Base-by-base conservation (phyloP, 1,139 yeast genomes). In the Kluyveromyces sp. region DNA sequence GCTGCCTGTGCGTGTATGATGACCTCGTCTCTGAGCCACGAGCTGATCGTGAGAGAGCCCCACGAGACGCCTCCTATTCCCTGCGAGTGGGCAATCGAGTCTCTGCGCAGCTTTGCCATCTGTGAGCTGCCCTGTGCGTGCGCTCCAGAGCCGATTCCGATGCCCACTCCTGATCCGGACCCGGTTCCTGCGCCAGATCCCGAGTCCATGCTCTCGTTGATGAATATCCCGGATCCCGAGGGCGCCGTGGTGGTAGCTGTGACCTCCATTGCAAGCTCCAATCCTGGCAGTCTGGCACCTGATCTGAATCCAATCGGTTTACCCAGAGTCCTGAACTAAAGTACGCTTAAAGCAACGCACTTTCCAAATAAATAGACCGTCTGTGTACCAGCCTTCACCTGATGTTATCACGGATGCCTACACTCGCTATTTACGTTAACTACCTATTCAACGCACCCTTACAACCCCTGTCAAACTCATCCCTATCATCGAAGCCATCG, bases 61-160 rank as follows among this genome's bases (percentile, higher is more conserved):
- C 96, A 92, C n/a, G 95, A 83, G 32, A 92, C 85, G 42, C 97
- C 97, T 35, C 97, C 97, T 80, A 89, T 85, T 8, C 97, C 97
- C 63, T 87, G 96, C 2, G 95, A 83, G 64, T 89, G 97, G 19
- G 96, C 96, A 47, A 92, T 80, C 48, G 89, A 80, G 56, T 89
- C 97, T 49, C 97, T 73, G 56, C 95, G 76, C 49, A 80, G 72
- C 46, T 68, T 64, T 13, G 69, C 76, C 55, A 74, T 77, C 39
- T 42, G 45, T 11, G 26, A 6, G 26, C 26, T 22, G 16, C 36
- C 64, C 63, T 65, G 28, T 15, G 36, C 39, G 44, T 51, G 35
- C 43, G 29, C 9, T 37, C 44, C 22, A 22, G 42, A 18, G 26
- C 26, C 26, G 26, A 9, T 9, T 9, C 26, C 26, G 9, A 9